Base-by-base conservation (phyloP, 2,329 filamentous ascomycete genomes). In the Cordyceps militaris region DNA sequence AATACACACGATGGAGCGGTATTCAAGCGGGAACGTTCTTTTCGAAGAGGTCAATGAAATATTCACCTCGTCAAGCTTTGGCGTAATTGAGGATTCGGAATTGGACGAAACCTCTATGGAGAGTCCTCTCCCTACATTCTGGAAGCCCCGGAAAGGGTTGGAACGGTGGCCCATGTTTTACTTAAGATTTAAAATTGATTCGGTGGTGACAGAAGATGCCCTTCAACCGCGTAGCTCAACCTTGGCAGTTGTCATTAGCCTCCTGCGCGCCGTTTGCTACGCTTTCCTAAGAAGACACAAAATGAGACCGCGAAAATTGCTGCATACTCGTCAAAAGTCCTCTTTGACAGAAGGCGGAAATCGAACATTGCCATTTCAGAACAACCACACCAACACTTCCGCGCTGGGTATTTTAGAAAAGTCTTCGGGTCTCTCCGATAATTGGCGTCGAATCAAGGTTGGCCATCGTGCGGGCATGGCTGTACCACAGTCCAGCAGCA, bases 81-180 rank as follows among this genome's bases (percentile, higher is more conserved):
- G 91, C 0, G 71, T 76, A 0, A 70, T 76, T 3, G 84, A 86
- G 21, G 77, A 80, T 1, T 65, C 68, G 4, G 73, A 76, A 16
- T 70, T 67, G 48, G 63, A 1, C 28, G 28, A 34, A 58, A 54
- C 6, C 71, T 19, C 16, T 9, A 10, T 24, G 9, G 16, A 36
- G 4, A 4, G 13, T 36, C 19, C 23, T 14, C 7, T 21, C 11
- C 21, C n/a, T 24, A 16, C 36, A 8, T 9, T 5, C 28, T 16
- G 23, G 30, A 83, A 77, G 65, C 71, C 72, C 13, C 79, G 76
- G 44, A 93, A 89, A 67, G 79, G 84, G 0, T 75, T 92, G 10
- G 91, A 97, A 65, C 81, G 84, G 52, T 94, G 90, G 85, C 91
- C 93, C 0, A 93, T 93, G 85, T 97, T 96, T 65, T 88, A 86